Conservation (phyloP, 345 rosid genomes). For the Rhodomyrtus tomentosa region DNA sequence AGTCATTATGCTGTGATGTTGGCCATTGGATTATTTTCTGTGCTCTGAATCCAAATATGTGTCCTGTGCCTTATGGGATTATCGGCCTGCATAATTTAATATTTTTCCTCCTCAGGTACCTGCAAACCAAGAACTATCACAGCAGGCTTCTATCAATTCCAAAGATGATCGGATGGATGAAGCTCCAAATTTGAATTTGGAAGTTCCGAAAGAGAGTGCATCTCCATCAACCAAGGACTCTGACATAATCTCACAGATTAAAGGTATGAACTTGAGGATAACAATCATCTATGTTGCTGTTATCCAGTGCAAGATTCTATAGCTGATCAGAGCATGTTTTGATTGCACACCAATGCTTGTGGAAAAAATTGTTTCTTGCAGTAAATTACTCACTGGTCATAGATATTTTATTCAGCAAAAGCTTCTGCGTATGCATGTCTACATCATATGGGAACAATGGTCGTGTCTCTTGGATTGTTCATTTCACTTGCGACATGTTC, state of each 20-base stretch:
- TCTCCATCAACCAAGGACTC: slow-evolving; percentile 3
- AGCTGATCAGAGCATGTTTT: not conserved
- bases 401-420: not conserved
- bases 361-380: not conserved
- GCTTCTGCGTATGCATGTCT: not conserved
- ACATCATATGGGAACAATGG: not conserved
- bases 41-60: not conserved
- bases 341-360: not conserved
- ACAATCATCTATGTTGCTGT: not conserved
- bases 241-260: slow-evolving; percentile 7
- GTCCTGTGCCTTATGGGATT: not conserved
- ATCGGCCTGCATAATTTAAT: not conserved
- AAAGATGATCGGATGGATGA: slow-evolving; percentile 19
- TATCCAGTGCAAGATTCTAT: not conserved
- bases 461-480: not conserved
- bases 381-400: not conserved
- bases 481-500: not conserved
- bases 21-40: not conserved
- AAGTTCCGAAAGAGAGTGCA: slow-evolving; percentile 10
- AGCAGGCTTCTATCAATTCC: slow-evolving; percentile 17
- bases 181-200: slow-evolving; percentile 9
- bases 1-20: not conserved
- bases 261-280: slow-evolving; percentile 18
- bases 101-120: slow-evolving; percentile 16
- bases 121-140: slow-evolving; percentile 11